Evolutionary conservation across 768 basidiomycete genomes (phyloP), one percentile per base, ranked within the genome.

Genomic region (Kwoniella pini): DNA sequence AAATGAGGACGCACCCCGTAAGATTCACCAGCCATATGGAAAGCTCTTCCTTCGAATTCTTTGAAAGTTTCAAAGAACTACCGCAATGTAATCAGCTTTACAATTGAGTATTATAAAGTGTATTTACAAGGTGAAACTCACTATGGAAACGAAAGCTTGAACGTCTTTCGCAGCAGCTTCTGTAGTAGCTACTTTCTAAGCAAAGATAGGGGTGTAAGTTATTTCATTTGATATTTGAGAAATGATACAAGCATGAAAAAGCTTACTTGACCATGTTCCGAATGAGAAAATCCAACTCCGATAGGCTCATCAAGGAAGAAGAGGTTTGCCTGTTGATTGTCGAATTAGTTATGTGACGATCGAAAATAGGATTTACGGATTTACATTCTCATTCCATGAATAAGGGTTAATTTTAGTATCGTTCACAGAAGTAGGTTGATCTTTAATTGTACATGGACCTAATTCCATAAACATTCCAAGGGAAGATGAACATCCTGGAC

Each of bases 111-210:
- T 61, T 30, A 22, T 5, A 43, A n/a, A n/a, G 28, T 21, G 26
- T 19, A 38, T 3, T 10, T 19, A 40, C 45, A 45, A 38, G 15
- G 15, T 4, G 10, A 11, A 19, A 33, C 65, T 61, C n/a, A 74
- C 72, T 56, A 91, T 87, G 1, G 84, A 80, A 54, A 90, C 81
- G 77, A 91, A 91, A 0, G 88, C 86, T 49, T 87, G 82, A 38
- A 90, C 80, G 68, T 91, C 87, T 63, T 83, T 84, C 3, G 88
- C 87, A 0, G 89, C 90, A n/a, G 86, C 86, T 76, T 91, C 89
- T 0, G 89, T 88, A 0, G 87, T 89, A 57, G 84, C 85, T 17
- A 89, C 81, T 0, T 82, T 84, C 78, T 88, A 27, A 15, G 3
- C 31, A 26, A 42, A 45, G 24, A 42, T 6, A 43, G 9, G 0